phyloP scores from a whole-genome alignment of 768 basidiomycete species.

The Porphyrellus cyaneotinctus region DNA sequence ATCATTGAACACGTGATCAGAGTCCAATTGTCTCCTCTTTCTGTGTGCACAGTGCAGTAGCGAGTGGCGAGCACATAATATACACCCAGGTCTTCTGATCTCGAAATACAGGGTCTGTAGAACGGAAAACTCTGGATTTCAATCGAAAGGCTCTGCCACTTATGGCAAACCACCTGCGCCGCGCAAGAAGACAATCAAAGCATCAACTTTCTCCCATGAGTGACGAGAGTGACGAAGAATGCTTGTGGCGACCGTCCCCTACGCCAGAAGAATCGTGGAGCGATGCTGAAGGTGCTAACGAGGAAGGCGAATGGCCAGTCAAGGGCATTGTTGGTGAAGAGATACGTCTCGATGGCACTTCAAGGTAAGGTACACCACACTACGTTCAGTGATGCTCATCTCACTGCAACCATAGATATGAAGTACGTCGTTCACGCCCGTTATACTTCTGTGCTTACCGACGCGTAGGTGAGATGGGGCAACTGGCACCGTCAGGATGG shows the following conservation, averaged over 20 bases:
- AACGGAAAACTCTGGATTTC: too few relatives aligned
- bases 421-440: conserved; percentile 14
- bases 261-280: conserved; percentile 32
- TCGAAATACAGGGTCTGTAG: too few relatives aligned
- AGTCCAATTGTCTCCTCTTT: too few relatives aligned
- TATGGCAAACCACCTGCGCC: not conserved
- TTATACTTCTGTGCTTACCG: not conserved
- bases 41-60: too few relatives aligned
- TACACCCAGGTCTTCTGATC: too few relatives aligned
- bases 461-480: conserved; percentile 46
- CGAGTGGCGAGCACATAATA: too few relatives aligned
- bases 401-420: conserved; percentile 25
- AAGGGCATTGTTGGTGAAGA: conserved; percentile 30
- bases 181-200: not conserved
- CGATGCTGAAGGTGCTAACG: conserved; percentile 29
- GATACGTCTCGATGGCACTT: conserved; percentile 27
- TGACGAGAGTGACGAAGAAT: not conserved
- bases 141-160: not conserved
- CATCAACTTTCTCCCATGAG: not conserved
- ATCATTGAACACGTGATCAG: conserved; percentile 26
- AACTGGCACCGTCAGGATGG: conserved; percentile 50
- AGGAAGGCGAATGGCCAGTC: conserved; percentile 31
- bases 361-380: conserved; percentile 15
- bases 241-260: conserved; percentile 28
- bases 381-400: not conserved